phyloP scores from a whole-genome alignment of 257 asterid genomes.

The Solanum medicagineum region DNA sequence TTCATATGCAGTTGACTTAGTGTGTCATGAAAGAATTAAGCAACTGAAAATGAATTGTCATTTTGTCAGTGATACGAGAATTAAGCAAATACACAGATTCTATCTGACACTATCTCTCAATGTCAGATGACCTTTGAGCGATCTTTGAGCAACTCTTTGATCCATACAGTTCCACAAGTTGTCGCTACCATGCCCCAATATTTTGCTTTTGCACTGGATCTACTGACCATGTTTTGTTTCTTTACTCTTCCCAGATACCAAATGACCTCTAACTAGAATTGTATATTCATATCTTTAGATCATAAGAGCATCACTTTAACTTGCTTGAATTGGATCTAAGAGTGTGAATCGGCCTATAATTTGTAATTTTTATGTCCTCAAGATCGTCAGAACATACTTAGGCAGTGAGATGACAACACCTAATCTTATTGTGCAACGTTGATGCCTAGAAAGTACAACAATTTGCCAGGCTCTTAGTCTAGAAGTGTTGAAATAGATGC shows the following conservation, averaged over 20 bases:
- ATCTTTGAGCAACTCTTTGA: not conserved
- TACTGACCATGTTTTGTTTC: not conserved
- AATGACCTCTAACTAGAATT: not conserved
- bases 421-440: not conserved
- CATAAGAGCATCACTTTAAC: not conserved
- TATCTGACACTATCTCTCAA: no score
- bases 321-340: not conserved
- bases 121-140: no score
- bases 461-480: not conserved
- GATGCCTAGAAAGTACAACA: not conserved
- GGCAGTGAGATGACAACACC: not conserved
- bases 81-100: no score
- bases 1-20: not conserved
- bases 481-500: not conserved
- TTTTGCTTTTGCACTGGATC: not conserved
- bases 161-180: not conserved
- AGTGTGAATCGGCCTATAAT: not conserved
- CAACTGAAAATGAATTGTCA: not conserved
- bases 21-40: not conserved
- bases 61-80: not conserved
- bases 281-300: not conserved
- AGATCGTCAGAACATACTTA: not conserved
- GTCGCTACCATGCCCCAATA: not conserved
- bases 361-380: not conserved
- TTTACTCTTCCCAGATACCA: not conserved